A percentile compares a stretch with the other conserved stretches of the same genome.
Conservation (phyloP, 305 asterid genomes). For the Fraxinus baroniana region DNA sequence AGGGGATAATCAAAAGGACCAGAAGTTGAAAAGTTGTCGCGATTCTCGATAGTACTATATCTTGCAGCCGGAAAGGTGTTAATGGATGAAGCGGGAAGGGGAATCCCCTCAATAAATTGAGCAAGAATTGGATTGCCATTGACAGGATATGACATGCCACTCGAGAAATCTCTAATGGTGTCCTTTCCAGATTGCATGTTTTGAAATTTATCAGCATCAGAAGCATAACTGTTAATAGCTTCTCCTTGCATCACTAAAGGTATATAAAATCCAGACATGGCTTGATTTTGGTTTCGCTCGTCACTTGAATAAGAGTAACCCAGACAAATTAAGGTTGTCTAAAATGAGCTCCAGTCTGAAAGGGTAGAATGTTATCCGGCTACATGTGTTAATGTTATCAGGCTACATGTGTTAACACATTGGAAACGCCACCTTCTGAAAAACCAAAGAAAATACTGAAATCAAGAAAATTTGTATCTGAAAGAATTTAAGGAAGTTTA, state of each 20-base stretch:
- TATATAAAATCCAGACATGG: conserved; percentile 33
- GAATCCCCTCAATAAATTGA: conserved; percentile 32
- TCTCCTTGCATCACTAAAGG: conserved; percentile 40
- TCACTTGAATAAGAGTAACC: conserved; percentile 28
- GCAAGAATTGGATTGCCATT: conserved; percentile 13
- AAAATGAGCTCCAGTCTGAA: conserved; percentile 32
- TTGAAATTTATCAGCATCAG: conserved; percentile 27
- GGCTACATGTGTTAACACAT: conserved; percentile 21
- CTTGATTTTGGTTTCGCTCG: conserved; percentile 28
- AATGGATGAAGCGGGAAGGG: conserved; percentile 36
- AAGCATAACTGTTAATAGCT: conserved; percentile 28
- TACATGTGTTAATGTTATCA: conserved; percentile 27
- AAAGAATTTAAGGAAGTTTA: background rate
- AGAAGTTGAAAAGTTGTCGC: conserved; percentile 24
- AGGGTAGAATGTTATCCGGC: conserved; percentile 26
- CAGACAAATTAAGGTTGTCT: conserved; percentile 26
- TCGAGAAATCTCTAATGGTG: conserved; percentile 24
- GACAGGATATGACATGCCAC: conserved; percentile 31
- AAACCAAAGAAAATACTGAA: background rate
- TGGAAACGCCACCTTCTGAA: conserved; percentile 16
- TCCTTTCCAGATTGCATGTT: conserved; percentile 25
- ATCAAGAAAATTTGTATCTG: background rate
- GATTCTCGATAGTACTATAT: conserved; percentile 29
- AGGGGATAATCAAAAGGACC: conserved; percentile 27
- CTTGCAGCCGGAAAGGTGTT: conserved; percentile 32